Base-by-base conservation (phyloP, 495 filamentous ascomycete species). In the Penicillium steckii region DNA sequence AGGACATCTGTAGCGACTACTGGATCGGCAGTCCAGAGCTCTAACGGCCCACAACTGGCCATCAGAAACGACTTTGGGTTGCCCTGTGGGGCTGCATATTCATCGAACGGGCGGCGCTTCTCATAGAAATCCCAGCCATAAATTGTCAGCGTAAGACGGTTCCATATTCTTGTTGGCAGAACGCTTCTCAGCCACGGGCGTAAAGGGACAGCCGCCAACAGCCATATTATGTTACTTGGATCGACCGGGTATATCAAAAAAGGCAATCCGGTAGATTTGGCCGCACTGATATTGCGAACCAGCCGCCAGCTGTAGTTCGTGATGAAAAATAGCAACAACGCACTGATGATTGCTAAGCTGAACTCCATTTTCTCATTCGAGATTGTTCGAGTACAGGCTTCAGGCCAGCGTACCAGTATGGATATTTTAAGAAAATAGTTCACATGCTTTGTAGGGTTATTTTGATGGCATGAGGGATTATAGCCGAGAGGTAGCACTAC, bases 1-100 rank as follows among this genome's bases (percentile, higher is more conserved):
- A 45, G 42, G n/a, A 45, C 26, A 7, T 45, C 42, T 45, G 23
- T 24, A 8, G 42, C 23, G 23, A 26, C 42, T 3, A 26, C 12
- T 4, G 42, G 42, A 26, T 45, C 42, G n/a, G 42, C 26, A 17
- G 42, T 45, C 42, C 42, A 45, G 8, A 45, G n/a, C n/a, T 45
- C 42, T 2, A 45, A 24, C 1, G 22, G 42, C 12, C 23, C n/a
- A 26, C 42, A 24, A 15, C 23, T 24, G 21, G 22, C 42, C 12
- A 45, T 6, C 26, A 45, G 15, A 8, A 45, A 23, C 12, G 23
- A 45, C 42, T 26, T 45, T 17, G 13, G 22, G 8, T 45, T 17
- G 3, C 42, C 42, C 3, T 24, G 42, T 13, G 18, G 21, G 13
- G 42, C 26, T 26, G 42, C 42, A 45, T 45, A 45, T 26, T 45